Base-by-base conservation (phyloP, 2,329 filamentous ascomycete genomes). In the Juglanconis sp. region DNA sequence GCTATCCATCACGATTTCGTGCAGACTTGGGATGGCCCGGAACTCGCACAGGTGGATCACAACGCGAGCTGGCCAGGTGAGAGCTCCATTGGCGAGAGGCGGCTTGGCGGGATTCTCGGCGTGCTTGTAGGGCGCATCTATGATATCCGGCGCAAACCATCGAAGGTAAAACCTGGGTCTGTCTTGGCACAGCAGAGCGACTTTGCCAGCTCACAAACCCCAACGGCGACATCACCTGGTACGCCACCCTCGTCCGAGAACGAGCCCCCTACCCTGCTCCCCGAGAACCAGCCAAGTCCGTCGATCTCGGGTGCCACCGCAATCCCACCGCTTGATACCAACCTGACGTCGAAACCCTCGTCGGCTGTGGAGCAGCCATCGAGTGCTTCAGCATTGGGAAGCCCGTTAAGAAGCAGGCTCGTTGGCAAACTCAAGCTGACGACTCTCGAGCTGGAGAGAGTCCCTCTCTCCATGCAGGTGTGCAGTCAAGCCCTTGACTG, bases 401-500 rank as follows among this genome's bases (percentile, higher is more conserved):
- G 32, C 35, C 53, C 64, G 44, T 69, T 66, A 50, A 71, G 74
- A 64, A 77, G 77, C 47, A 72, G 76, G 24, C 72, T 84, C 1
- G 79, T 84, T 36, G 81, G 81, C 38, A 85, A 85, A 66, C 75
- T 95, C 15, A 83, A 79, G 63, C 75, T 95, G n/a, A 86, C 90
- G 61, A 85, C 81, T 1, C 77, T 95, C 9, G 90, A 92, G 72
- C 78, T 95, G 2, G 90, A 95, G 72, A 84, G 89, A 31, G 83
- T 94, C 3, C 82, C 85, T 0, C 74, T 95, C n/a, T 92, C 88
- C 1, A 81, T 91, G 47, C 79, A 86, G 8, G 85, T 91, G n/a
- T 79, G 92, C 57, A 81, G 86, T 51, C 83, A 84, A 62, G 87
- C 85, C 1, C 81, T 95, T 47, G 90, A 95, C 73, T 95, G 90